Conservation (phyloP, 148 eudicot genomes). For the Silene latifolia region DNA sequence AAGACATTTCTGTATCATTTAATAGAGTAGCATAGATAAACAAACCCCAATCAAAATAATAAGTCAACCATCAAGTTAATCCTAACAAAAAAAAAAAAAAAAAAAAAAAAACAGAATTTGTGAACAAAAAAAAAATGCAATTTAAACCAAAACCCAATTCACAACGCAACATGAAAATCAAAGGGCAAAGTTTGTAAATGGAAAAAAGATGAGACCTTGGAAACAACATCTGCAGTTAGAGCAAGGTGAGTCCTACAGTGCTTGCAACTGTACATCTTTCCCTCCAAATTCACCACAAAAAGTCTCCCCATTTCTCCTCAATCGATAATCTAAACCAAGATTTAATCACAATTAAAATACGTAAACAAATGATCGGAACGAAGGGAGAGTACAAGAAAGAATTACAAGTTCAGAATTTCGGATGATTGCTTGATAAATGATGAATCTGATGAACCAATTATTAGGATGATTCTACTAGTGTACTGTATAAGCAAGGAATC, state of each 20-base stretch:
- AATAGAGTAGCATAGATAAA: too few species aligned
- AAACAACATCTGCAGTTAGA: constrained; percentile 52
- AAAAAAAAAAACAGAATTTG: too few species aligned
- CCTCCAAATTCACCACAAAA: constrained; percentile 65
- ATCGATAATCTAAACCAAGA: constrained; percentile 7
- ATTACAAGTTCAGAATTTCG: not conserved
- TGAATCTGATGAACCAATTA: constrained; percentile 4
- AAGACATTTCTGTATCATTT: too few species aligned
- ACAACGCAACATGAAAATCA: constrained; percentile 13
- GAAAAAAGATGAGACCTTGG: constrained; percentile 47
- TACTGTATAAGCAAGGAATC: constrained; percentile 14
- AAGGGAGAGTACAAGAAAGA: not conserved
- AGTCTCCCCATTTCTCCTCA: constrained; percentile 56
- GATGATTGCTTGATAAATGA: constrained; percentile 4
- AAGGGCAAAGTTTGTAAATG: not conserved
- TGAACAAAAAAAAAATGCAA: too few species aligned
- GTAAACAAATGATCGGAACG: not conserved
- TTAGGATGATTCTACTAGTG: constrained; percentile 21
- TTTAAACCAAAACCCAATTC: constrained; percentile 5
- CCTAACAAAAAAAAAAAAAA: too few species aligned
- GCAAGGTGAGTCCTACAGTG: constrained; percentile 79
- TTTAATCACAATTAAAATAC: not conserved
- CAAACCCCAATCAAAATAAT: too few species aligned
- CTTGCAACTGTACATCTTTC: constrained; percentile 76
- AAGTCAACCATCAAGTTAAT: too few species aligned